These are phyloP conservation scores for Wickerhamiella vanderwaltii DNA, from an alignment of 805 yeast species.

Conservation along the genomic window DNA sequence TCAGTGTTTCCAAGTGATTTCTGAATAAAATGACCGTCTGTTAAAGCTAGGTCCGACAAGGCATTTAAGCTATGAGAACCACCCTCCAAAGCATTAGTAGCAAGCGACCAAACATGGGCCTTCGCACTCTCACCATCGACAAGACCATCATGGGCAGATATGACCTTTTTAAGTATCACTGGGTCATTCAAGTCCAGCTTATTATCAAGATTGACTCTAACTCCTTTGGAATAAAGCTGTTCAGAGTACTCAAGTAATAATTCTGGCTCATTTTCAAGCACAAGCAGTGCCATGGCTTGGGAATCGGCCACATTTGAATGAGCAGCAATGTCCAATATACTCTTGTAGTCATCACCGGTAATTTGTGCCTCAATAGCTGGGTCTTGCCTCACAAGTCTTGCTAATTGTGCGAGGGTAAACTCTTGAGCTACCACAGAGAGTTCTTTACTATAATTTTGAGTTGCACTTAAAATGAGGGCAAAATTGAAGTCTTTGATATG, in stretches of 20 bases:
- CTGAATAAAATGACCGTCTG: conserved; percentile 1
- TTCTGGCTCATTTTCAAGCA: conserved; percentile 1
- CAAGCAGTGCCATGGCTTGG: conserved; percentile 13
- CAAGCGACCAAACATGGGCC: conserved; percentile 9
- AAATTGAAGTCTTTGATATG: neutral
- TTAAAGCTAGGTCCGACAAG: conserved; percentile 8
- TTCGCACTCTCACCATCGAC: conserved; percentile 11
- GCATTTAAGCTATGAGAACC: neutral
- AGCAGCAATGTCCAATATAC: conserved; percentile 14
- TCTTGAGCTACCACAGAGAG: neutral
- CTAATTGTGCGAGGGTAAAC: neutral
- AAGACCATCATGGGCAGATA: conserved; percentile 12
- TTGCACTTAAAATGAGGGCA: conserved; percentile 6
- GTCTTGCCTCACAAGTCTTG: conserved; percentile 2
- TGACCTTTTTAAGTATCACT: conserved; percentile 11
- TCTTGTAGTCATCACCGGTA: neutral
- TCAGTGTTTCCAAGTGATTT: neutral
- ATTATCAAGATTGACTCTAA: conserved; percentile 4
- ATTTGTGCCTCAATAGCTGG: neutral
- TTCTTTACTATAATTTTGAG: neutral
- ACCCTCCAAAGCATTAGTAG: conserved; percentile 9
- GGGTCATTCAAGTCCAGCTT: conserved; percentile 6
- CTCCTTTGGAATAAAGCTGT: conserved; percentile 7
- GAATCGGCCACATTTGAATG: conserved; percentile 13
- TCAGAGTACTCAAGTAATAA: conserved; percentile 11